Percentiles rank a stretch among this genome's conserved stretches.
These are phyloP conservation scores for Chenopodium quinoa DNA, from an alignment of 148 eudicot genomes.

Conservation along the genomic window DNA sequence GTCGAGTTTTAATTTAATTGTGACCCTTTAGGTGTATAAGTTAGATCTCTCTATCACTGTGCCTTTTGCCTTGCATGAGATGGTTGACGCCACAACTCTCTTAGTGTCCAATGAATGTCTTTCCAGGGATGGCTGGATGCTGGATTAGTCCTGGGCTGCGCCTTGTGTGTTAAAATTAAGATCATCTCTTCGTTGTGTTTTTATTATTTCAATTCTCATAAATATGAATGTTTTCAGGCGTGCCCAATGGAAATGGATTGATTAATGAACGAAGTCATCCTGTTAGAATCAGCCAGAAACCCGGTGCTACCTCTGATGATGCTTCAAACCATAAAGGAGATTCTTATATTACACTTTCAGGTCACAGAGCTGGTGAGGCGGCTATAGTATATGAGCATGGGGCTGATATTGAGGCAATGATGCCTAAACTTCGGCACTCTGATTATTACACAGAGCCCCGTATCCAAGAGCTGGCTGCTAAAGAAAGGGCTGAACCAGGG, in stretches of 20 bases:
- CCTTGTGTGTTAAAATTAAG: not conserved
- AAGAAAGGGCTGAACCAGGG: slow-evolving; percentile 91
- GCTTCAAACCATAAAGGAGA: slow-evolving; percentile 47
- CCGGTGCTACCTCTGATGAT: slow-evolving; percentile 44
- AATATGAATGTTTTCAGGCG: slow-evolving; percentile 28
- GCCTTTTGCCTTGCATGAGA: not conserved
- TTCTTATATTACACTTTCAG: slow-evolving; percentile 62
- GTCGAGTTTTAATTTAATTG: not conserved
- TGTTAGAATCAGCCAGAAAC: slow-evolving; percentile 33
- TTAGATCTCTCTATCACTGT: not conserved
- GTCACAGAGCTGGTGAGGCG: slow-evolving; percentile 91
- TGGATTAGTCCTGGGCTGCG: not conserved
- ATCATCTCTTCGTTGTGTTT: not conserved
- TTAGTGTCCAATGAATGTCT: not conserved
- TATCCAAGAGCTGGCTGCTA: slow-evolving; percentile 87
- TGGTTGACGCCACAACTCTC: not conserved
- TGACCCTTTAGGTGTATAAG: not conserved
- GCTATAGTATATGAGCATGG: slow-evolving; percentile 89
- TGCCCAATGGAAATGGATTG: slow-evolving; percentile 42
- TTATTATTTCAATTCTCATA: not conserved
- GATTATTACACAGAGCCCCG: slow-evolving; percentile 94
- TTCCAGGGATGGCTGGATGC: not conserved
- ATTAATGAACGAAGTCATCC: slow-evolving; percentile 40
- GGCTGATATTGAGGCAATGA: slow-evolving; percentile 79
- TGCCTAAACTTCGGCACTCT: slow-evolving; percentile 95